Evolutionary conservation across 176 grass and related monocot genomes (phyloP), one percentile per base, ranked within the genome.

Genomic region (Rhynchospora pubera): DNA sequence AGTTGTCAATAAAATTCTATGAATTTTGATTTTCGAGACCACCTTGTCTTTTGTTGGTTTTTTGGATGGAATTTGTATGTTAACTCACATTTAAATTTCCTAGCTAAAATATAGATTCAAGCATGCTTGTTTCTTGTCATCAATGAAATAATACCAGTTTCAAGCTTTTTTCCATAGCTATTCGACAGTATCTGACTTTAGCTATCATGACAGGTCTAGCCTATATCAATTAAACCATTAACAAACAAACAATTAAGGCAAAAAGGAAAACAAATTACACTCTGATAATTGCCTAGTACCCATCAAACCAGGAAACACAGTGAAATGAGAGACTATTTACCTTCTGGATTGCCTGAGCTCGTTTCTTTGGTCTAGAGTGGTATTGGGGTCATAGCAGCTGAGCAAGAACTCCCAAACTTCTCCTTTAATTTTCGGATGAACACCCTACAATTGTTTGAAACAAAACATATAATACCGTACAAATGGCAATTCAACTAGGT

Each of bases 351-450:
- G 75, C 75, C 96, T 88, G 77, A 94, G 81, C 24, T 90, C 90
- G 22, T 84, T 91, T 60, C 87, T 86, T 73, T 94, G 90, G 83
- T 98, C 90, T 43, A 84, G 85, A 39, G 90, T 94, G 83, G 90
- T 93, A 84, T 93, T 91, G 81, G 96, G 96, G 77, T 98, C 92
- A 80, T 94, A 98, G 21, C 96, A 98, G 7, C 96, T 90, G 62
- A 98, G 86, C 82, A 98, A 90, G 84, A 93, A 98, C 70, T 98
- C 96, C 96, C 96, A 98, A 52, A 98, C 92, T 77, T 68, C 92
- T 90, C 96, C 96, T 90, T 98, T 98, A 48, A 98, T 93, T 45
- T 76, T 80, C 67, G 96, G 90, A 76, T 98, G 96, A 77, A 91
- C 56, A 22, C 96, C 95, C 96, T 98, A 85, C 85, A 6, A 85